These are phyloP conservation scores for Aspergillus pseudonomiae DNA, from an alignment of 2,329 filamentous ascomycete genomes.

Conservation along the genomic window DNA sequence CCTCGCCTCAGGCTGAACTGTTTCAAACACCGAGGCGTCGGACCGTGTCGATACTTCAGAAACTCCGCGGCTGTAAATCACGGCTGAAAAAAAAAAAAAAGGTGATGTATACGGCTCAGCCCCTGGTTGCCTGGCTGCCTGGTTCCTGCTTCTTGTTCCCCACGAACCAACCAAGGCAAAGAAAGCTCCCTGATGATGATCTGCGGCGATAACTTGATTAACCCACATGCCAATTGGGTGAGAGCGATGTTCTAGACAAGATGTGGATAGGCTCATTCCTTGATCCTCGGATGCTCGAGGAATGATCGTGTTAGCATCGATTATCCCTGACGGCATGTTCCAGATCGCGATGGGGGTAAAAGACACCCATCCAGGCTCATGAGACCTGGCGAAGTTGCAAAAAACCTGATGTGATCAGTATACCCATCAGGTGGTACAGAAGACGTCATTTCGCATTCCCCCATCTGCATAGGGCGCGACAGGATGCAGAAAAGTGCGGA, in stretches of 20 bases:
- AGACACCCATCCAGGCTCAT: neutral
- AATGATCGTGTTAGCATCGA: neutral
- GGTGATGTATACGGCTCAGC: neutral
- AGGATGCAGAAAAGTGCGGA: slow-evolving; percentile 3
- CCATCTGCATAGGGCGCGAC: slow-evolving; percentile 3
- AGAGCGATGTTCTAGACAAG: slow-evolving; percentile 13
- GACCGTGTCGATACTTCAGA: neutral
- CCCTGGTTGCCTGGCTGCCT: slow-evolving; percentile 25
- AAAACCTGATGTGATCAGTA: slow-evolving; percentile 1
- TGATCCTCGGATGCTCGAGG: neutral
- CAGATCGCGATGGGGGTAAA: neutral
- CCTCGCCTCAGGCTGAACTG: neutral
- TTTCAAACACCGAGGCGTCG: neutral
- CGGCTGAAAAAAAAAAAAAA: slow-evolving; percentile 2
- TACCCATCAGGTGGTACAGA: slow-evolving; percentile 3
- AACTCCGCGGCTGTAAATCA: neutral
- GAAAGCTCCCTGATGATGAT: slow-evolving; percentile 23
- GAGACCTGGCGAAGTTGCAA: neutral
- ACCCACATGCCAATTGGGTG: slow-evolving; percentile 17
- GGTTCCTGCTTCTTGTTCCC: slow-evolving; percentile 11
- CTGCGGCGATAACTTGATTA: slow-evolving; percentile 20
- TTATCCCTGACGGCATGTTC: neutral
- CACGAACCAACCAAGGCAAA: slow-evolving; percentile 16
- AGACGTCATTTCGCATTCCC: slow-evolving; percentile 4
- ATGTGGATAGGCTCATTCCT: slow-evolving; percentile 4